Percentiles rank a stretch among this genome's conserved stretches.
These are phyloP conservation scores for Rachicladosporium sp. DNA, from an alignment of 2,329 filamentous ascomycete species.

Conservation along the genomic window DNA sequence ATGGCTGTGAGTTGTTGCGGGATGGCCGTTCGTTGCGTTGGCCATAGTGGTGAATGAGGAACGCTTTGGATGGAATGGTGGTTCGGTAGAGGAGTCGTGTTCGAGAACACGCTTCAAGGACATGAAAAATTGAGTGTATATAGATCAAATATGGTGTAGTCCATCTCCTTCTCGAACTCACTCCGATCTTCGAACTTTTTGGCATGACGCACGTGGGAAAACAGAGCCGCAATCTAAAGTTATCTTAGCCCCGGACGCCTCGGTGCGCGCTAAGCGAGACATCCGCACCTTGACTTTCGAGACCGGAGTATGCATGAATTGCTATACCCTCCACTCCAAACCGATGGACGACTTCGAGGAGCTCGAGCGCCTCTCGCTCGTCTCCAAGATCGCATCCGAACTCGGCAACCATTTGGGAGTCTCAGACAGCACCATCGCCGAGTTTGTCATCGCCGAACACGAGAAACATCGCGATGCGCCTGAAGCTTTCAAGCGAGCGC, in stretches of 20 bases:
- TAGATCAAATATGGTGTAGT: too few relatives aligned
- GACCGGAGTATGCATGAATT: too few relatives aligned
- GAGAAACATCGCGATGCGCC: conserved; percentile 56
- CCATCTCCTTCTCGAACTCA: too few relatives aligned
- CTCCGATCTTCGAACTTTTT: too few relatives aligned
- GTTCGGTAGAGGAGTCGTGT: too few relatives aligned
- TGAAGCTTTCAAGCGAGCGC: conserved; percentile 58
- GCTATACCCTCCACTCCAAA: not conserved
- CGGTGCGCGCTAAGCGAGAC: too few relatives aligned
- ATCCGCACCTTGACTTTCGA: too few relatives aligned
- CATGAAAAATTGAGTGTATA: too few relatives aligned
- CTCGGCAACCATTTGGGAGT: conserved; percentile 88
- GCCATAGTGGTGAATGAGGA: not conserved
- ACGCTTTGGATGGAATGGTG: not conserved
- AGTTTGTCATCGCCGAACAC: conserved; percentile 90
- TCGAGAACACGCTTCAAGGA: too few relatives aligned
- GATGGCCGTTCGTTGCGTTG: conserved; percentile 1
- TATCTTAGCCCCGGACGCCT: too few relatives aligned
- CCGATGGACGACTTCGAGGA: conserved; percentile 81
- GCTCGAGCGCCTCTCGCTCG: conserved; percentile 84
- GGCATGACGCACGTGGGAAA: too few relatives aligned
- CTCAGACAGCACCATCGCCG: conserved; percentile 85
- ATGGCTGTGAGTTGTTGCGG: conserved; percentile 1
- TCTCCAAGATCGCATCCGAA: conserved; percentile 88
- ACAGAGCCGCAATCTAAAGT: too few relatives aligned